A percentile compares a stretch with the other conserved stretches of the same genome.
These are phyloP conservation scores for Meyerozyma athensensis DNA, from an alignment of 1,139 yeast genomes.

Conservation along the genomic window DNA sequence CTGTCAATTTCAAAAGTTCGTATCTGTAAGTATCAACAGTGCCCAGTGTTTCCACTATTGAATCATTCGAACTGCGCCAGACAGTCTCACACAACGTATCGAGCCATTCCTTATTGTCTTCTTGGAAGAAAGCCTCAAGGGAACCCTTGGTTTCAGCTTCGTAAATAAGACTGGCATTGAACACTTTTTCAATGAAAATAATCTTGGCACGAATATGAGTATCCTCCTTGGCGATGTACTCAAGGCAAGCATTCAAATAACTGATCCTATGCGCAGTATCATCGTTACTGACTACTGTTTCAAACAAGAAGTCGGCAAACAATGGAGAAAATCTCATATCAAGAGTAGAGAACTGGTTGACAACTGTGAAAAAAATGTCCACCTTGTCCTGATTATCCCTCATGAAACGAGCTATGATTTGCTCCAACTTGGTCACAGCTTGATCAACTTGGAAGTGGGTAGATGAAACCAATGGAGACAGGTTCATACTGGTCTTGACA, in stretches of 20 bases:
- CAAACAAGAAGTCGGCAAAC: constrained; percentile 56
- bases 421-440: constrained; percentile 60
- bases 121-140: constrained; percentile 44
- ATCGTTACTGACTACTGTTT: constrained; percentile 47
- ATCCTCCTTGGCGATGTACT: constrained; percentile 39
- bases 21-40: constrained; percentile 70
- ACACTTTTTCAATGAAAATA: constrained; percentile 56
- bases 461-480: constrained; percentile 50
- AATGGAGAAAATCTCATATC: constrained; percentile 43
- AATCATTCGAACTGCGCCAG: constrained; percentile 65
- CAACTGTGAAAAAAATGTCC: constrained; percentile 41
- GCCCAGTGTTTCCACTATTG: constrained; percentile 58
- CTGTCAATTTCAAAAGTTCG: constrained; percentile 77
- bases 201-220: constrained; percentile 52
- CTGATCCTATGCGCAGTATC: constrained; percentile 44
- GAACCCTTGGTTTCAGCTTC: constrained; percentile 53
- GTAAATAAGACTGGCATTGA: constrained; percentile 61
- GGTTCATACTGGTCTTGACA: constrained; percentile 36
- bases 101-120: constrained; percentile 54
- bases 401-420: constrained; percentile 47
- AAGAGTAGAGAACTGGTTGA: constrained; percentile 46
- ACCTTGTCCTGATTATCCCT: constrained; percentile 24
- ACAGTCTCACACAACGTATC: constrained; percentile 54
- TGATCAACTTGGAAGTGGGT: constrained; percentile 73
- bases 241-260: constrained; percentile 51